Evolutionary conservation across 164 flowering plant species (phyloP).

Genomic region (Dillenia suffruticosa): DNA sequence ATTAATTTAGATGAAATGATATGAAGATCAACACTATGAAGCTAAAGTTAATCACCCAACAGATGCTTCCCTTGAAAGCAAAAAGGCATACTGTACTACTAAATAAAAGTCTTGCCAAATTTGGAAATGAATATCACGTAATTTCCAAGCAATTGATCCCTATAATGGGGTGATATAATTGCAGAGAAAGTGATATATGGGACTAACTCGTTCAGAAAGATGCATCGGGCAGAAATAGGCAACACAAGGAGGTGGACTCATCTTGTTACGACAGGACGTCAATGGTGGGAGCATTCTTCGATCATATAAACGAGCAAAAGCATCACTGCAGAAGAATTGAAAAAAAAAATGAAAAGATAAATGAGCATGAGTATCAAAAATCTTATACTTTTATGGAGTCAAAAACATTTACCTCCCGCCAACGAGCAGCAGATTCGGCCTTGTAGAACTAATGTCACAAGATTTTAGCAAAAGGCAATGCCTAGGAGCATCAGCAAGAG

Average conservation of each 20-base stretch:
- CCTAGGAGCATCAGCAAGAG: constrained; percentile 82
- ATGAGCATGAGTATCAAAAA: constrained; percentile 4
- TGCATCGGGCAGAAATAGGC: constrained; percentile 96
- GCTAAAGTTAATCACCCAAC: no score
- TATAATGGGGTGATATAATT: no score
- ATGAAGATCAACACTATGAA: no score
- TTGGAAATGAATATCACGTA: no score
- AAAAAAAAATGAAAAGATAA: background rate
- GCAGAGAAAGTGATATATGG: no score
- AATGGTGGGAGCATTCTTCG: constrained; percentile 94
- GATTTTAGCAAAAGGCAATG: constrained; percentile 74
- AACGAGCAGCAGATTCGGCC: constrained; percentile 93
- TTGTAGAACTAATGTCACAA: constrained; percentile 83
- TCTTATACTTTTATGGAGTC: background rate
- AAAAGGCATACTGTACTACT: no score
- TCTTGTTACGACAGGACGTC: constrained; percentile 60
- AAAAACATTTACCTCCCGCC: constrained; percentile 74
- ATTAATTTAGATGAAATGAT: no score
- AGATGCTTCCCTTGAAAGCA: no score
- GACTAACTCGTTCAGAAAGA: constrained; percentile 86
- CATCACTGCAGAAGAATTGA: constrained; percentile 63
- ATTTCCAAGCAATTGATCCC: no score
- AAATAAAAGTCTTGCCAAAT: no score
- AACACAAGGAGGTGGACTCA: constrained; percentile 89
- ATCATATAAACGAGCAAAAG: constrained; percentile 95